A percentile compares a stretch with the other conserved stretches of the same genome.
These are phyloP conservation scores for Pigoraptor vietnamica DNA, from an alignment of 78 protist genomes.

Conservation along the genomic window DNA sequence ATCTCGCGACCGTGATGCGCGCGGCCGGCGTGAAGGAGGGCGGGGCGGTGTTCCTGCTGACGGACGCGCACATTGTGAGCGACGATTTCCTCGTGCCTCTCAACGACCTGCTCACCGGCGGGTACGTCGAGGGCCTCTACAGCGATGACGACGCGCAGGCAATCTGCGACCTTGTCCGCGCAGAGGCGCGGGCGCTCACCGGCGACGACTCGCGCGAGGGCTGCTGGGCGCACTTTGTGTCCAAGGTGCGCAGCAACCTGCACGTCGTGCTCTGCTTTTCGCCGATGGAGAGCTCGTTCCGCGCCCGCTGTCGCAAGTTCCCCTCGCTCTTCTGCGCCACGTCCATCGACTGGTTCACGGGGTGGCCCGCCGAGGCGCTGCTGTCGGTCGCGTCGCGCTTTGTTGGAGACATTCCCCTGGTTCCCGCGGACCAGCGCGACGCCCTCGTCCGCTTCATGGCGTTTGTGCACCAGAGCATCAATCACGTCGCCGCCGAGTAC, in stretches of 20 bases:
- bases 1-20: conserved; percentile 37
- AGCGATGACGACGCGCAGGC: conserved; percentile 51
- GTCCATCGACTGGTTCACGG: conserved; percentile 74
- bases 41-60: conserved; percentile 57
- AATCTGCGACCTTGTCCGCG: conserved; percentile 37
- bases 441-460: conserved; percentile 19
- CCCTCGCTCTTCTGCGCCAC: conserved; percentile 83
- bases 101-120: conserved; percentile 72
- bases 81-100: conserved; percentile 55
- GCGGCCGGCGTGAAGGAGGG: conserved; percentile 49
- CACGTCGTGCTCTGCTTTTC: conserved; percentile 58
- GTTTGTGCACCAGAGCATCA: background rate
- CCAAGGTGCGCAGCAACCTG: conserved; percentile 41
- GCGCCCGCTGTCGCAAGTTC: conserved; percentile 63
- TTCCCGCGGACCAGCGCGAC: conserved; percentile 52
- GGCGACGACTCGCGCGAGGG: background rate
- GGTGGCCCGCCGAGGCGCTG: conserved; percentile 76
- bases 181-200: conserved; percentile 3
- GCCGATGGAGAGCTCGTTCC: conserved; percentile 64
- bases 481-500: conserved; percentile 3
- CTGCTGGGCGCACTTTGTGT: conserved; percentile 12
- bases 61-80: conserved; percentile 76
- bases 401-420: conserved; percentile 17
- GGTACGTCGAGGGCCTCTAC: conserved; percentile 80
- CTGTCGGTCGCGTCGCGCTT: background rate